These are phyloP conservation scores for Herpetospermum pedunculosum DNA, from an alignment of 306 rosid genomes.

Conservation along the genomic window DNA sequence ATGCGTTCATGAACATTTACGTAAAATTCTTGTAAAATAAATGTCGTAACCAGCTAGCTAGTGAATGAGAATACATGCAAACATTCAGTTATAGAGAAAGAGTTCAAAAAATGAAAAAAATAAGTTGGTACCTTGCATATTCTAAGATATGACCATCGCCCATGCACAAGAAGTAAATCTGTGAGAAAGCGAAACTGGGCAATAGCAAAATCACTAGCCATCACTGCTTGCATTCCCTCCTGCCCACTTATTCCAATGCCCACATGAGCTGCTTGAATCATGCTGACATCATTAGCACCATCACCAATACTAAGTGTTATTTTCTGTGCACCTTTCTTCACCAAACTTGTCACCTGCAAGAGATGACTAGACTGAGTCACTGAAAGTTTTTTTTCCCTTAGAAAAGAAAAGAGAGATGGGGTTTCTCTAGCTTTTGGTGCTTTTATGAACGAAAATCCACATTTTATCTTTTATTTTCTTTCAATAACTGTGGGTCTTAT, in stretches of 20 bases:
- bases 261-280: conserved; percentile 99
- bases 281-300: conserved; percentile 99
- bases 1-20: conserved; percentile 11
- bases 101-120: neutral
- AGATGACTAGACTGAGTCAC: conserved; percentile 2
- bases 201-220: conserved; percentile 99
- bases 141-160: conserved; percentile 96
- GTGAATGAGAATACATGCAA: neutral
- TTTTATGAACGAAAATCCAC: neutral
- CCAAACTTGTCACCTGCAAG: conserved; percentile 83
- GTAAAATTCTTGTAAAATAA: neutral
- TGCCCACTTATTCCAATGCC: conserved; percentile 93
- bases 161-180: conserved; percentile 96
- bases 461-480: neutral
- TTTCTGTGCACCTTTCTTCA: conserved; percentile 78
- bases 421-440: neutral
- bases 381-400: neutral
- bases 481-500: neutral
- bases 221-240: conserved; percentile 99
- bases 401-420: neutral
- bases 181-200: conserved; percentile 94
- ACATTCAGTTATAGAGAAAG: neutral
- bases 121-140: conserved; percentile 71
- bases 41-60: neutral
- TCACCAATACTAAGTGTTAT: conserved; percentile 95